Evolutionary conservation across 2,329 filamentous ascomycete genomes (phyloP).

Genomic region (Colletotrichum tabaci): DNA sequence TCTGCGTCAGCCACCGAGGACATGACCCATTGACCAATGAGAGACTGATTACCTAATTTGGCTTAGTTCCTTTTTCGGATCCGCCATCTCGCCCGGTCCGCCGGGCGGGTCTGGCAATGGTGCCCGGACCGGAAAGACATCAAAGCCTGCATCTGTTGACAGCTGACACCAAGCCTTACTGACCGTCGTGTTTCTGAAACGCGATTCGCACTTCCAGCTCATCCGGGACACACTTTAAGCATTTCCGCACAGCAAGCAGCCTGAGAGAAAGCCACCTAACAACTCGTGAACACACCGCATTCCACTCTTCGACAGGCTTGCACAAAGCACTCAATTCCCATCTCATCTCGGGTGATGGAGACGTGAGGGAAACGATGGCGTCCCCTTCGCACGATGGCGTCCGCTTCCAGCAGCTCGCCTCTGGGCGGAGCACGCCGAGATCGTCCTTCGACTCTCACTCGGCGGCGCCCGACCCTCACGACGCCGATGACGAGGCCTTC

Average conservation of each 20-base stretch:
- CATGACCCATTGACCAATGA: not conserved
- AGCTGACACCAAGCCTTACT: not conserved
- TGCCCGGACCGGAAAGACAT: too few species aligned
- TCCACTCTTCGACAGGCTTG: not conserved
- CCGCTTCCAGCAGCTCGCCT: conserved; percentile 11
- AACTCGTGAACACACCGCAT: not conserved
- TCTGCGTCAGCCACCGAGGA: not conserved
- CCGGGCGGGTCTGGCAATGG: not conserved
- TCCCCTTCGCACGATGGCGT: conserved; percentile 5
- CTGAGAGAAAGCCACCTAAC: too few species aligned
- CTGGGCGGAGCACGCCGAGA: not conserved
- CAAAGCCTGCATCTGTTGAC: not conserved
- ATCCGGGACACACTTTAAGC: not conserved
- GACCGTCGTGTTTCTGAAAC: not conserved
- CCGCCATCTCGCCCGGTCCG: not conserved
- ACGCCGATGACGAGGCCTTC: conserved; percentile 19
- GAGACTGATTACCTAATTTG: not conserved
- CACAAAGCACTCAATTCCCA: not conserved
- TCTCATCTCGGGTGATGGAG: not conserved
- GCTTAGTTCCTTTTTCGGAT: not conserved
- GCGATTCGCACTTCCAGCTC: not conserved
- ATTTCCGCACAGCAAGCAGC: too few species aligned
- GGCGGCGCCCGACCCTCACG: not conserved
- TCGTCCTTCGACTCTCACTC: conserved; percentile 1
- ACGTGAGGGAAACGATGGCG: conserved; percentile 2